Base-by-base conservation (phyloP, 1,284 basidiomycete genomes). In the Leccinum pallidistipes region DNA sequence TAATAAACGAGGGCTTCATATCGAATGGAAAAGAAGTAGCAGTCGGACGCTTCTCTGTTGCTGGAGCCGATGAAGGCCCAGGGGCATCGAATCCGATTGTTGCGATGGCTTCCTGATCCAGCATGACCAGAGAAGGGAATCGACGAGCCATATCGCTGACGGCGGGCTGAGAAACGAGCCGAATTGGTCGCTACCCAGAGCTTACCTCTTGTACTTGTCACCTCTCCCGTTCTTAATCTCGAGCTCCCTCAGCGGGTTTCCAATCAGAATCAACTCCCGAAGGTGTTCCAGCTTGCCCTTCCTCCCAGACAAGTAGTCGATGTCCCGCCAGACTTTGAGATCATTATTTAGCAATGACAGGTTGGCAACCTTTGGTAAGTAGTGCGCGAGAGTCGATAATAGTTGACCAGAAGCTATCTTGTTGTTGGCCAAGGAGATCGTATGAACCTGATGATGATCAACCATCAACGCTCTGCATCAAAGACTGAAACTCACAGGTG, bases 321-420 rank as follows among this genome's bases (percentile, higher is more conserved):
- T 71, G 62, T 93, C 90, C 68, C 81, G 85, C 80, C 86, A 87
- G 1, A 78, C 73, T n/a, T 78, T 77, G 14, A 94, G 74, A 45
- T 81, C 80, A 70, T 94, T 94, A 64, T 86, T 85, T 73, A 91
- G 87, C 24, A 96, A 76, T 1, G 94, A 96, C 6, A 96, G 80
- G 69, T 95, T 95, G 65, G 80, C 84, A n/a, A 94, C 78, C 18
- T 81, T 79, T 0, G 91, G 90, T 2, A 92, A 80, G 70, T 87
- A 94, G 69, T 86, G 83, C 21, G 83, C 77, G 27, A 92, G 76
- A 27, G 82, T 80, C 14, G 80, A 77, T 11, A 93, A 72, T 57
- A 85, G 69, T n/a, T 79, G 74, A 2, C 84, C 80, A 31, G 69
- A 77, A 24, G 62, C 66, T 52, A 88, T 76, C 49, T 78, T 78